Percentiles rank a stretch among this genome's conserved stretches.
Conservation (phyloP, 805 yeast species). For the Hanseniaspora pseudoguilliermondii region DNA sequence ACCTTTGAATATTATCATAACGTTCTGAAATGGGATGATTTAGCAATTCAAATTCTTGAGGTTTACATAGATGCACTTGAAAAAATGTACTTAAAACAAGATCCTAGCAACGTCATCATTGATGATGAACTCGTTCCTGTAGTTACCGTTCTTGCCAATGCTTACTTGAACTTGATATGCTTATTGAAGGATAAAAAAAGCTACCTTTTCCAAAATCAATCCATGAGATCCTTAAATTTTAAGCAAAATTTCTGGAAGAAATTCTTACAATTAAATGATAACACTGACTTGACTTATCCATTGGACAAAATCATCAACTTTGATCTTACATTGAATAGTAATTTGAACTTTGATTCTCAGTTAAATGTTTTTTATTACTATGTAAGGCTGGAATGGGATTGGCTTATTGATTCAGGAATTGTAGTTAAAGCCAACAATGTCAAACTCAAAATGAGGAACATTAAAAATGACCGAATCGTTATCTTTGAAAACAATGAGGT, state of each 20-base stretch:
- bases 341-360: not conserved
- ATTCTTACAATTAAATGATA: conserved; percentile 18
- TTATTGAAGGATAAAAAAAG: conserved; percentile 18
- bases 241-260: conserved; percentile 20
- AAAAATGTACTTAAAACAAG: not conserved
- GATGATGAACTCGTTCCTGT: conserved; percentile 22
- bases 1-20: conserved; percentile 56
- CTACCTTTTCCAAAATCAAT: not conserved
- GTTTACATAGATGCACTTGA: conserved; percentile 57
- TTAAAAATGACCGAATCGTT: conserved; percentile 14
- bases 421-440: conserved; percentile 17
- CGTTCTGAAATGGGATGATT: conserved; percentile 56
- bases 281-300: conserved; percentile 20
- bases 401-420: conserved; percentile 8
- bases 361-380: not conserved
- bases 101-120: conserved; percentile 16
- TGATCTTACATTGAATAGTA: conserved; percentile 10
- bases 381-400: conserved; percentile 1
- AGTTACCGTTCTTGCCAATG: conserved; percentile 22
- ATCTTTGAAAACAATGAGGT: conserved; percentile 13
- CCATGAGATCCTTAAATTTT: conserved; percentile 13
- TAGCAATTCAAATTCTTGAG: conserved; percentile 54
- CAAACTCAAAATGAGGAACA: conserved; percentile 17
- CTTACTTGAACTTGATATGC: conserved; percentile 23
- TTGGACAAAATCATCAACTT: conserved; percentile 20